Evolutionary conservation across 2,329 filamentous ascomycete species (phyloP), one percentile per base, ranked within the genome.

Genomic region (Cryphonectria carpinicola): DNA sequence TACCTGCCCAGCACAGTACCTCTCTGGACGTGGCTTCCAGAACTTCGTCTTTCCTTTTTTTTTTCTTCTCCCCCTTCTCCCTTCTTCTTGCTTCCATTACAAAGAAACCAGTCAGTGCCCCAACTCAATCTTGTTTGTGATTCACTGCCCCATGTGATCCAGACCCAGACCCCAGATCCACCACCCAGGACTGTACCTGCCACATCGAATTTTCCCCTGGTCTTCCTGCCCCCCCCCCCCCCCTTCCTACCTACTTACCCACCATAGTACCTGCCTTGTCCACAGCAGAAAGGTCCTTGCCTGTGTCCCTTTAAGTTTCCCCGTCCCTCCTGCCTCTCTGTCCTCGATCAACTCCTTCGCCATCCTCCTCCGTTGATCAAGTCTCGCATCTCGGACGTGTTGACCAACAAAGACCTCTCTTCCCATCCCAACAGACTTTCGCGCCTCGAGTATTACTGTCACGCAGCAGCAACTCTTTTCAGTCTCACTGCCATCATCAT

Each of bases 301-400:
- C 43, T 67, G 69, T 66, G 46, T 66, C 46, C 49, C 68, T 28
- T 71, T 72, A 71, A 72, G 61, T 62, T 65, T 64, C 66, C 61
- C 63, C 32, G 28, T 56, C 65, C 69, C 69, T 37, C 70, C 52
- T 17, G 19, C 63, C 46, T 56, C 54, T n/a, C 19, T 35, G 25
- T 19, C 43, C 46, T 22, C 25, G 14, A 25, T 32, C 41, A 49
- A 11, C 39, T 52, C 25, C 35, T 35, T 28, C 54, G 32, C 41
- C 58, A 60, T 66, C 52, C 28, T 67, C 70, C 66, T 70, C 70
- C 66, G 63, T 67, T 67, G 63, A 71, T 46, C 32, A 37, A 35
- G 32, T 49, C 56, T 56, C 63, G 63, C 56, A 69, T 37, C 65
- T 52, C 63, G 32, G 35, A 63, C 68, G 68, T 49, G 61, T 72